Conservation (phyloP, 495 filamentous ascomycete genomes). For the Neurospora sp. region DNA sequence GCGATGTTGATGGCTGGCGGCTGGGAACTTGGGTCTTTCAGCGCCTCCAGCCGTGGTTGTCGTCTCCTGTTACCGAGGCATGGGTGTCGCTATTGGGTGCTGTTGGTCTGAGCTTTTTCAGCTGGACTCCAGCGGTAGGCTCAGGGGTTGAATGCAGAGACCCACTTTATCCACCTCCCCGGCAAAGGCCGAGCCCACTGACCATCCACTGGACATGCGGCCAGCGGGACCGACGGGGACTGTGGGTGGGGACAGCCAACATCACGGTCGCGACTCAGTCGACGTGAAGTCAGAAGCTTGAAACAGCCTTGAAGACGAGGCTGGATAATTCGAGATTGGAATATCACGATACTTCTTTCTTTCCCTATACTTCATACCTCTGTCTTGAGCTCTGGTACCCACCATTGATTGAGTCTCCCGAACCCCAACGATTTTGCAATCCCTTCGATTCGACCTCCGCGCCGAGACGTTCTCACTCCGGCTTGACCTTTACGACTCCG, state of each 20-base stretch:
- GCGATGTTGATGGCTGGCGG: neutral
- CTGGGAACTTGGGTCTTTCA: neutral
- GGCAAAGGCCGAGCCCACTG: neutral
- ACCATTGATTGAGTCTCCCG: neutral
- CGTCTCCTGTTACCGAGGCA: neutral
- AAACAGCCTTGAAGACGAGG: slow-evolving; percentile 7
- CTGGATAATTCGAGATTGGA: neutral
- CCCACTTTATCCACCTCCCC: neutral
- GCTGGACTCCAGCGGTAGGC: neutral
- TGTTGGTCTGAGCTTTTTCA: neutral
- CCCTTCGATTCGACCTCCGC: neutral
- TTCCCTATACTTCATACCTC: neutral
- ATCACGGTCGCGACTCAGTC: neutral
- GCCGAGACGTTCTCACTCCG: neutral
- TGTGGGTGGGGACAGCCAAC: neutral
- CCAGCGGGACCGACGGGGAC: neutral
- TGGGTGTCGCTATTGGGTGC: neutral
- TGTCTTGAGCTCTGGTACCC: neutral
- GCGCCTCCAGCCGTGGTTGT: neutral
- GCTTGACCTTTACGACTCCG: neutral
- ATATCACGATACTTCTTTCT: neutral
- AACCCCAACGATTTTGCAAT: neutral
- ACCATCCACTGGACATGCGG: neutral
- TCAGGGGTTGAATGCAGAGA: neutral
- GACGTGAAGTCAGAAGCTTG: neutral